A percentile compares a stretch with the other conserved stretches of the same genome.
Conservation (phyloP, 1,139 yeast genomes). For the Tardiomyces digboiensis region DNA sequence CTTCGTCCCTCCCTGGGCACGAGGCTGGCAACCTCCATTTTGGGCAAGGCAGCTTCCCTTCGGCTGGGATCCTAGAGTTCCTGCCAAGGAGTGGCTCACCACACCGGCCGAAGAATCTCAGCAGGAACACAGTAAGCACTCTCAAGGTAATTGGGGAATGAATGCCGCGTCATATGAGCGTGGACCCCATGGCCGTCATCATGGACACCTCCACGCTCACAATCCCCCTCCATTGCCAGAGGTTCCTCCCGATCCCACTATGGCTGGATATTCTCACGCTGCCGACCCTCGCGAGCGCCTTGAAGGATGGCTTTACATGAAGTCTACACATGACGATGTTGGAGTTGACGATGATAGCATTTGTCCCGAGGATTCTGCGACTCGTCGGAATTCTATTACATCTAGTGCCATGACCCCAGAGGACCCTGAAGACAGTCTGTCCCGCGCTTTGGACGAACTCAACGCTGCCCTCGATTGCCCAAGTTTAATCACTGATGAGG, state of each 20-base stretch:
- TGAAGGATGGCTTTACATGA: neutral
- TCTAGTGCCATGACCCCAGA: neutral
- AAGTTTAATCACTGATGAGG: neutral
- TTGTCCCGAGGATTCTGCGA: neutral
- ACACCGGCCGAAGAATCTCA: no score
- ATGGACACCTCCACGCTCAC: no score
- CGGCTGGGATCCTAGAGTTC: no score
- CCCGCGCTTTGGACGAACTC: neutral
- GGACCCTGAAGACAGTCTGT: neutral
- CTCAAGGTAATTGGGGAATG: no score
- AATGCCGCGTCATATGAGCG: no score
- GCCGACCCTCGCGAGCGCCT: neutral
- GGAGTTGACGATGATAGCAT: neutral
- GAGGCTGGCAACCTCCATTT: no score
- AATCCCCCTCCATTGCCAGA: no score
- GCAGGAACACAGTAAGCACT: no score
- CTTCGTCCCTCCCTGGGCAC: no score
- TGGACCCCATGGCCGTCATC: no score
- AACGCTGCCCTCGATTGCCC: neutral
- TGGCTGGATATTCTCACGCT: neutral
- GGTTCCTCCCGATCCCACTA: neutral
- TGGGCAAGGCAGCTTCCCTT: no score
- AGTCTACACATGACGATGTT: neutral
- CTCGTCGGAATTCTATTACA: neutral
- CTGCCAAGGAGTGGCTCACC: no score